These are phyloP conservation scores for Naganishia kalamii DNA, from an alignment of 768 basidiomycete species.

Conservation along the genomic window DNA sequence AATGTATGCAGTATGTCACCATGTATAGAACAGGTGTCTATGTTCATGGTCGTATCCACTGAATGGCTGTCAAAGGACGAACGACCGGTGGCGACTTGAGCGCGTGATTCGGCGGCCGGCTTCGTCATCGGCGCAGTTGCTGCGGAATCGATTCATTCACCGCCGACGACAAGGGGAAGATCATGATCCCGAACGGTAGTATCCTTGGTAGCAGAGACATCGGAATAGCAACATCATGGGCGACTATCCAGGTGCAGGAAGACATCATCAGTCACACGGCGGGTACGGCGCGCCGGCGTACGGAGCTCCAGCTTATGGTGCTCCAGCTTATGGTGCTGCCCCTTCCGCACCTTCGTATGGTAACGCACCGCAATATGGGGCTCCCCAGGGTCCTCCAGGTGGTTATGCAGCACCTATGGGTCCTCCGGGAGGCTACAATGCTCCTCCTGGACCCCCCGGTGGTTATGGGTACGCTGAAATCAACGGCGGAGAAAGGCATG, in stretches of 20 bases:
- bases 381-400: too few relatives aligned
- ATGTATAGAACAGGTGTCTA: too few relatives aligned
- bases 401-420: too few relatives aligned
- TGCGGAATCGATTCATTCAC: too few relatives aligned
- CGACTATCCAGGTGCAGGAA: constrained; percentile 19
- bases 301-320: too few relatives aligned
- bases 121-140: neutral
- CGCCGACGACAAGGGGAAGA: too few relatives aligned
- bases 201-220: neutral
- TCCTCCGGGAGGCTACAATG: neutral
- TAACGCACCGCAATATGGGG: neutral
- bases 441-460: neutral
- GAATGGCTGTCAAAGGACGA: too few relatives aligned
- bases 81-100: neutral
- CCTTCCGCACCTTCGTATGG: neutral
- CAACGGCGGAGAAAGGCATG: too few relatives aligned
- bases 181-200: too few relatives aligned
- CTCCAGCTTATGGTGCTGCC: too few relatives aligned
- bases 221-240: neutral
- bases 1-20: too few relatives aligned
- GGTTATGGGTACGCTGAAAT: neutral
- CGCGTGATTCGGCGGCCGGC: neutral
- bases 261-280: constrained; percentile 1
- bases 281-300: neutral
- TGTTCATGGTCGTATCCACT: too few relatives aligned